These are phyloP conservation scores for barley (Hordeum vulgare) DNA, from an alignment of 176 grass and related monocot genomes.

Conservation along the genomic window MorexV3_pseudomolecules_assembly NC_058522.1:365006657-365007156, in stretches of 20 bases:
- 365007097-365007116: conserved; percentile 90
- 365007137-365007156: conserved; percentile 89
- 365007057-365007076: conserved; percentile 51
- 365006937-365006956: not conserved
- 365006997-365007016: not conserved
- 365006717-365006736: too few relatives aligned
- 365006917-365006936: not conserved
- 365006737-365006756: too few relatives aligned
- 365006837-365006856: not conserved
- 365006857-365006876: not conserved
- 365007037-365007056: not conserved
- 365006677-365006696: too few relatives aligned
- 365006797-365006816: not conserved
- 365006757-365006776: too few relatives aligned
- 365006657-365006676: too few relatives aligned
- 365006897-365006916: not conserved
- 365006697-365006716: too few relatives aligned
- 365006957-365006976: not conserved
- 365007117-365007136: conserved; percentile 74
- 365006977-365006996: not conserved
- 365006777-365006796: too few relatives aligned
- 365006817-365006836: not conserved
- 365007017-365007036: not conserved
- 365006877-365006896: not conserved
- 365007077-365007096: conserved; percentile 75